Evolutionary conservation across 257 asterid species (phyloP), one percentile per base, ranked within the genome.

Genomic region (Solanum boliviense): DNA sequence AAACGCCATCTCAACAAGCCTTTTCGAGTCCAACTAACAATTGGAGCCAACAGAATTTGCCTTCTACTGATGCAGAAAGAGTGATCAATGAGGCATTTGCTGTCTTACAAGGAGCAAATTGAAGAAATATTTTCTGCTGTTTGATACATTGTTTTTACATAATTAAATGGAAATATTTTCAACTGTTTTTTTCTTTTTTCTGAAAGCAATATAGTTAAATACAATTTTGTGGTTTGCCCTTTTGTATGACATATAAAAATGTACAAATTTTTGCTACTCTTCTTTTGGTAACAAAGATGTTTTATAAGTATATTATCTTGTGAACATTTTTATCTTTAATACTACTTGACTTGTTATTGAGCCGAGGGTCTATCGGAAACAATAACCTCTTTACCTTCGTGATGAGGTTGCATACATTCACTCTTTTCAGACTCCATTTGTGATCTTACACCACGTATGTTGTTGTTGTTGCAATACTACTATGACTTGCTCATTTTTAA

Each of bases 191-290:
- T 38, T 25, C 65, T 29, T 29, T 70, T 67, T 62, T 13, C 25
- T 84, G 32, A 84, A 44, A 79, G 23, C 60, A 44, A 68, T 72
- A 70, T 72, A 70, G 39, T 65, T 20, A 58, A 86, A 90, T 94
- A 90, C 76, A 90, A 86, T 91, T 93, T 92, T 91, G 91, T 90
- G 85, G 86, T 90, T 78, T 72, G 36, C 73, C 84, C 48, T 52
- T 88, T 90, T 89, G 89, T 91, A 89, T 90, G 90, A 83, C 86
- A 83, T 79, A 91, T 74, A 90, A 81, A 89, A 90, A 67, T 93
- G 97, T 94, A 94, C 93, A 93, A 91, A 91, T 88, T 87, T 76
- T 88, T 84, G 90, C 88, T 86, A 75, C 89, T 90, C 83, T 90
- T 72, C 83, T 90, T 81, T 87, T 86, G 89, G 91, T 71, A 88